Conservation (phyloP, 2,329 filamentous ascomycete species). For the Colletotrichum sansevieriae region DNA sequence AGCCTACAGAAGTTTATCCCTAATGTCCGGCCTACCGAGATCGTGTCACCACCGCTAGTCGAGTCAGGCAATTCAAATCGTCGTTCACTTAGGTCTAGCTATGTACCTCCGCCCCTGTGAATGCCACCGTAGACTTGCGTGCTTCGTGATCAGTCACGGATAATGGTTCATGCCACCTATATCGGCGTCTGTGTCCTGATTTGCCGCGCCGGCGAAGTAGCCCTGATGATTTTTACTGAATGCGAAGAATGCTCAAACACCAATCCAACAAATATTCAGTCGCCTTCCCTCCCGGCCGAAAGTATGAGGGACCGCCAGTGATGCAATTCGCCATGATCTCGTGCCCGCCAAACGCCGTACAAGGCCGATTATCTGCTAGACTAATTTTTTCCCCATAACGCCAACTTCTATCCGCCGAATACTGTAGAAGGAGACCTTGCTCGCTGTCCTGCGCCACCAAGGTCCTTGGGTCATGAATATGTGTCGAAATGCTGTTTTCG, state of each 20-base stretch:
- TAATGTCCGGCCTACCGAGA: not conserved
- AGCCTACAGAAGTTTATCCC: not conserved
- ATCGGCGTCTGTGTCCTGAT: slow-evolving; percentile 1
- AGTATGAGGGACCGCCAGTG: slow-evolving; percentile 16
- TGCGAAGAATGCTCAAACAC: not conserved
- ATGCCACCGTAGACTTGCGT: slow-evolving; percentile 4
- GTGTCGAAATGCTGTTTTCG: slow-evolving; percentile 7
- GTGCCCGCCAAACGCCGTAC: slow-evolving; percentile 39
- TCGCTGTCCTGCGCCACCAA: not conserved
- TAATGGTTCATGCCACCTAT: slow-evolving; percentile 11
- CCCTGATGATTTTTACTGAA: not conserved
- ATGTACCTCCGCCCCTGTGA: not conserved
- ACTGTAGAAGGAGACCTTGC: slow-evolving; percentile 21
- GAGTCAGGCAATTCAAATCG: slow-evolving; percentile 21
- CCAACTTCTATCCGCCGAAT: slow-evolving; percentile 22
- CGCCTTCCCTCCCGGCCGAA: slow-evolving; percentile 4
- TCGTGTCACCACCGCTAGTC: slow-evolving; percentile 4
- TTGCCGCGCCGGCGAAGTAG: not conserved
- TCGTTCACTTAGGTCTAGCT: slow-evolving; percentile 22
- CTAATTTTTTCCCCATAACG: slow-evolving; percentile 27
- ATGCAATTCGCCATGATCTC: slow-evolving; percentile 8
- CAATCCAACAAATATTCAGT: not conserved
- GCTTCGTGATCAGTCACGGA: slow-evolving; percentile 15
- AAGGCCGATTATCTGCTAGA: slow-evolving; percentile 36
- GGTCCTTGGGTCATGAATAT: slow-evolving; percentile 4